Evolutionary conservation across 1,284 basidiomycete genomes (phyloP), one percentile per base, ranked within the genome.

Genomic region (Anthracocystis panici-leucophaei): DNA sequence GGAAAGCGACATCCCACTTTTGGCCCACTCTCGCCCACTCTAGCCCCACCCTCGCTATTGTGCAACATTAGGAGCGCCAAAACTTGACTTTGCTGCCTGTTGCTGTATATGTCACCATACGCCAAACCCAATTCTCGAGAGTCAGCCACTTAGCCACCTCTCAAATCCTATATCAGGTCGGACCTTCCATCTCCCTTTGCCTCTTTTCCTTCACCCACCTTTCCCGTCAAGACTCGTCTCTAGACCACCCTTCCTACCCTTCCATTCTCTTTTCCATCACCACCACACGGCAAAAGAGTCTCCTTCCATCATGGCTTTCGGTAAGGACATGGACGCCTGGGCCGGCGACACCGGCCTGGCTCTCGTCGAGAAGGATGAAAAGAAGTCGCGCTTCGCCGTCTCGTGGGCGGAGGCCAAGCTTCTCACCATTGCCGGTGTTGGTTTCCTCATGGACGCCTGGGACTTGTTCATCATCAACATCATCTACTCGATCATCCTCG

Each of bases 401-500:
- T 75, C 78, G 16, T 80, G 78, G 80, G 73, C 76, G 41, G 81
- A 82, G 68, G 63, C 69, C 51, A 82, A 82, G 71, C 74, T 82
- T 7, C 78, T 82, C 64, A 59, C 66, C 68, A 80, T 82, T 53
- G 80, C 81, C 33, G 80, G 80, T 79, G 81, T 81, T 35, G 81
- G 81, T 73, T 82, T 82, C 78, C 65, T 82, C 50, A 80, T 82
- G 79, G 81, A 82, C 62, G 79, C 79, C 27, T 82, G 80, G 71
- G 81, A 82, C 42, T 64, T 82, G 20, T 82, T 82, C 76, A 81
- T 82, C 65, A 77, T 82, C 76, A 82, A 82, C 75, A 71, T 82
- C 58, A 80, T 82, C 64, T 81, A 82, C 68, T 56, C 81, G 23
- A 78, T 82, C 77, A 72, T 80, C 58, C 74, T 82, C 40, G 54